A percentile compares a stretch with the other conserved stretches of the same genome.
phyloP scores from a whole-genome alignment of 495 filamentous ascomycete genomes.

The Cercophora sp. region DNA sequence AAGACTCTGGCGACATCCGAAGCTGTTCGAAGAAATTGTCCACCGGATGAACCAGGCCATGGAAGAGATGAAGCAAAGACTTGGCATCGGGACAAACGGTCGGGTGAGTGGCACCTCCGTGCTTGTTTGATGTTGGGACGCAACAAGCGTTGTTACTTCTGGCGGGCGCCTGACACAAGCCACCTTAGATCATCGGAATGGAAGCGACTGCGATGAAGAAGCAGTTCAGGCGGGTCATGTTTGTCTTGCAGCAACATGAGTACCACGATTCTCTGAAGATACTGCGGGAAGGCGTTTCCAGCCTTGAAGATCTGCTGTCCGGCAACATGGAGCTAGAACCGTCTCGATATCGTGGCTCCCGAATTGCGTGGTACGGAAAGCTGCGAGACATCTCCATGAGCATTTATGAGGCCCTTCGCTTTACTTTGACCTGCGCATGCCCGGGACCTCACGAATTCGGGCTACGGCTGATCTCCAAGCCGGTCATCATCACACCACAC shows the following conservation, averaged over 20 bases:
- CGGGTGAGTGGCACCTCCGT: no score
- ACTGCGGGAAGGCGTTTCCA: slow-evolving; percentile 30
- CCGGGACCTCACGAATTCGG: slow-evolving; percentile 14
- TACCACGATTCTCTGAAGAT: slow-evolving; percentile 28
- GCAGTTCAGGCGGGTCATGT: slow-evolving; percentile 27
- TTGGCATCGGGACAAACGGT: slow-evolving; percentile 15
- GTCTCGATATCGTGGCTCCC: slow-evolving; percentile 15
- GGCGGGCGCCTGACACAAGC: neutral
- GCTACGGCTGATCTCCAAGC: slow-evolving; percentile 10
- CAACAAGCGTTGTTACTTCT: neutral
- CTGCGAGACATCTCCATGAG: slow-evolving; percentile 29
- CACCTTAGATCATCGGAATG: neutral
- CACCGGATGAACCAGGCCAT: slow-evolving; percentile 20
- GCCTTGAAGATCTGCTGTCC: slow-evolving; percentile 31
- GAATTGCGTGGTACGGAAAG: slow-evolving; percentile 20
- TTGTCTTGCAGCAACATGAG: slow-evolving; percentile 25
- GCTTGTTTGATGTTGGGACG: no score
- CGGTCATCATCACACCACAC: slow-evolving; percentile 19
- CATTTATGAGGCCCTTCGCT: slow-evolving; percentile 31
- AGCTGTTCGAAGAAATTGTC: slow-evolving; percentile 19
- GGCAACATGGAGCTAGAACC: slow-evolving; percentile 32
- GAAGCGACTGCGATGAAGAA: slow-evolving; percentile 1
- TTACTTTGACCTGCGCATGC: slow-evolving; percentile 30
- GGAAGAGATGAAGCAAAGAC: slow-evolving; percentile 16
- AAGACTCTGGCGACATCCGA: slow-evolving; percentile 17